Percentiles rank a stretch among this genome's conserved stretches.
These are phyloP conservation scores for Alternaria ethzedia DNA, from an alignment of 2,329 filamentous ascomycete species.

Conservation along the genomic window DNA sequence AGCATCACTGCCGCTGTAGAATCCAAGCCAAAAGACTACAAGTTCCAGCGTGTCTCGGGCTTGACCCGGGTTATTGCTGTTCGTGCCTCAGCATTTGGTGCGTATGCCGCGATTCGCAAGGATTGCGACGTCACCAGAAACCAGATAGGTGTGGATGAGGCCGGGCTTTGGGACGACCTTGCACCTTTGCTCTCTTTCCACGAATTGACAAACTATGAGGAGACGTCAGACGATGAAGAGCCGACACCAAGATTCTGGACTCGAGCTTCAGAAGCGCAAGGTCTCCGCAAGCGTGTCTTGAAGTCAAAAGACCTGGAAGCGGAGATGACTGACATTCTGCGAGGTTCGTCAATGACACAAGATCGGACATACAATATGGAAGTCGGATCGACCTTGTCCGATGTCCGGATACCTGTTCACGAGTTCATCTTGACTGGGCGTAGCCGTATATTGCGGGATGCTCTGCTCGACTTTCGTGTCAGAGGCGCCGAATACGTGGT, in stretches of 20 bases:
- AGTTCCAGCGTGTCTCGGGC: conserved; percentile 89
- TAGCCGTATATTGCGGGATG: conserved; percentile 69
- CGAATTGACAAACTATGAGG: conserved; percentile 58
- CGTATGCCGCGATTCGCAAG: conserved; percentile 84
- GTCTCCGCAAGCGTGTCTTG: conserved; percentile 64
- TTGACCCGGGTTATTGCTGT: conserved; percentile 85
- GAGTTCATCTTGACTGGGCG: conserved; percentile 79
- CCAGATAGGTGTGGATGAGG: conserved; percentile 70
- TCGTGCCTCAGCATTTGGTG: conserved; percentile 85
- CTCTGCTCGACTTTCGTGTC: conserved; percentile 64
- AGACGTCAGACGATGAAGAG: conserved; percentile 53
- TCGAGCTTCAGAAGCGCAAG: conserved; percentile 55
- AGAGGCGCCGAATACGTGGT: conserved; percentile 61
- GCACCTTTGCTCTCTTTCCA: conserved; percentile 71
- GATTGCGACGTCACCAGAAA: conserved; percentile 82
- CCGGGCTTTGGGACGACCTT: conserved; percentile 76
- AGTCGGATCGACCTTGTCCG: conserved; percentile 65
- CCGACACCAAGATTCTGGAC: conserved; percentile 58
- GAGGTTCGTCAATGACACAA: conserved; percentile 40
- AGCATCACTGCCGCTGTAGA: conserved; percentile 58
- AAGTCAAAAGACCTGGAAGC: conserved; percentile 70
- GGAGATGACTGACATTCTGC: conserved; percentile 62
- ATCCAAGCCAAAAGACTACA: conserved; percentile 83
- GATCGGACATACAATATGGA: conserved; percentile 54
- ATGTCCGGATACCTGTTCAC: conserved; percentile 79